These are phyloP conservation scores for Kwoniella mangroviensis DNA, from an alignment of 768 basidiomycete genomes.

Conservation along the genomic window DNA sequence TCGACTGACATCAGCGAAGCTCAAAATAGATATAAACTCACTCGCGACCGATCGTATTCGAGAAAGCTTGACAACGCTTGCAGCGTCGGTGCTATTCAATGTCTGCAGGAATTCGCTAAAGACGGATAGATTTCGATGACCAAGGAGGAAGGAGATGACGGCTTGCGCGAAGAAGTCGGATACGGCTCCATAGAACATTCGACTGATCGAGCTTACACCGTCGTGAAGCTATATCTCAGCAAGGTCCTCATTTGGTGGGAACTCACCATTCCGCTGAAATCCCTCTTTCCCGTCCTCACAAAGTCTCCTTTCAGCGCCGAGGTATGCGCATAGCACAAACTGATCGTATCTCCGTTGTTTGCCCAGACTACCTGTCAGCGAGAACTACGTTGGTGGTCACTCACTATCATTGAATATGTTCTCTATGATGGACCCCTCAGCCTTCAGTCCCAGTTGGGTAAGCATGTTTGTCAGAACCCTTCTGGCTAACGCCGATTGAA, in stretches of 20 bases:
- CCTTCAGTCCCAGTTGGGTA: slow-evolving; percentile 57
- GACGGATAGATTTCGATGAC: slow-evolving; percentile 75
- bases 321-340: slow-evolving; percentile 82
- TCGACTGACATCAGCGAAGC: slow-evolving; percentile 62
- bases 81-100: slow-evolving; percentile 87
- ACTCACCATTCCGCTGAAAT: slow-evolving; percentile 78
- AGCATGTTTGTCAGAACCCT: slow-evolving; percentile 66
- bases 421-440: slow-evolving; percentile 61
- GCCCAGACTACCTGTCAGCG: slow-evolving; percentile 77
- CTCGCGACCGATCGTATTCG: slow-evolving; percentile 87
- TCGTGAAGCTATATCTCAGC: slow-evolving; percentile 65
- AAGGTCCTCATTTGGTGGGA: not conserved
- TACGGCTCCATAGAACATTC: slow-evolving; percentile 60
- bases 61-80: slow-evolving; percentile 82
- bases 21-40: slow-evolving; percentile 31
- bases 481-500: slow-evolving; percentile 90
- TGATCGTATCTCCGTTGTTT: slow-evolving; percentile 95
- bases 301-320: slow-evolving; percentile 85
- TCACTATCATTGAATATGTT: slow-evolving; percentile 61
- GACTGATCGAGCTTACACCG: slow-evolving; percentile 89
- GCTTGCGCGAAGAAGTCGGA: slow-evolving; percentile 98
- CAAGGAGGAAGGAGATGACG: slow-evolving; percentile 66
- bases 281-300: slow-evolving; percentile 86
- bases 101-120: slow-evolving; percentile 93
- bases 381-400: slow-evolving; percentile 61